phyloP scores from a whole-genome alignment of 78 protist species.

The Dictyostelium capitatum region DNA sequence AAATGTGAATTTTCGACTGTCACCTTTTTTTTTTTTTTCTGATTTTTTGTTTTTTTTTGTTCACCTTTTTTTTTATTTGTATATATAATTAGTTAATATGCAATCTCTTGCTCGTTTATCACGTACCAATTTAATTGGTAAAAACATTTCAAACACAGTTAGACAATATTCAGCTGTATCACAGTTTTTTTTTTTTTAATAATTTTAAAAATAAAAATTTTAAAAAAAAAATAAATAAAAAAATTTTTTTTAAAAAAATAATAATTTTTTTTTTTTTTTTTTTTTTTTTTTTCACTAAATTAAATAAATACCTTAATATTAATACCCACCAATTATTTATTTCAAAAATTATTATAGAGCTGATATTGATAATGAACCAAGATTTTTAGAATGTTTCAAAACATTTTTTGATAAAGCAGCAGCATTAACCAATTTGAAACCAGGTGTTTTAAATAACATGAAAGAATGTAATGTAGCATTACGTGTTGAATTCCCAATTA shows the following conservation, averaged over 20 bases:
- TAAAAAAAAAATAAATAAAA: neutral
- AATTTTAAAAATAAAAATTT: neutral
- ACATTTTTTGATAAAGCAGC: constrained; percentile 88
- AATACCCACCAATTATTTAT: neutral
- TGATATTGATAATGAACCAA: constrained; percentile 83
- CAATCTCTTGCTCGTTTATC: constrained; percentile 16
- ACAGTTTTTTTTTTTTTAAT: neutral
- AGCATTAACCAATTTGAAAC: constrained; percentile 75
- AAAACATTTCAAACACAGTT: neutral
- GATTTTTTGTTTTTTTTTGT: constrained; percentile 7
- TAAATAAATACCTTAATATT: neutral
- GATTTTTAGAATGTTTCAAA: constrained; percentile 84
- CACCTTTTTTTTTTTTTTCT: neutral
- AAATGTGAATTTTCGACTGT: no score
- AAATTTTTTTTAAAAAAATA: neutral
- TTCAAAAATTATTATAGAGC: constrained; percentile 21
- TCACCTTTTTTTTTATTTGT: neutral
- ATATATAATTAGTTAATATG: neutral
- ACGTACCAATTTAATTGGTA: neutral
- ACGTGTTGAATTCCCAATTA: constrained; percentile 85
- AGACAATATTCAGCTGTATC: constrained; percentile 15
- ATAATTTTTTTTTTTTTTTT: neutral
- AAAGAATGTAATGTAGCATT: constrained; percentile 77
- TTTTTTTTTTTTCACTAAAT: neutral
- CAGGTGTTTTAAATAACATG: constrained; percentile 85